These are phyloP conservation scores for Aureobasidium pullulans DNA, from an alignment of 2,329 filamentous ascomycete species.

Conservation along the genomic window DNA sequence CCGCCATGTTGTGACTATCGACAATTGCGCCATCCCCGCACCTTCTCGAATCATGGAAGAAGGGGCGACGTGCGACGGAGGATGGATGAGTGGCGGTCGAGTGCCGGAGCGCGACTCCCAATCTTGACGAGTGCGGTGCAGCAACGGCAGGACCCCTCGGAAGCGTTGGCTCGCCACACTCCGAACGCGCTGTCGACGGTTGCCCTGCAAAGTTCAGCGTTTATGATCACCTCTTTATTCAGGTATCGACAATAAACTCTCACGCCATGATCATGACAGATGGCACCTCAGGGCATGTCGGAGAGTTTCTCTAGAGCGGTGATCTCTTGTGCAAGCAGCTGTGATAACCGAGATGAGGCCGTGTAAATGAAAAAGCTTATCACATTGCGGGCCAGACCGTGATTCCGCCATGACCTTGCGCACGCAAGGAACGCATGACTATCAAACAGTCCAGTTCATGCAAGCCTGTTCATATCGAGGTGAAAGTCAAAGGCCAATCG, in stretches of 20 bases:
- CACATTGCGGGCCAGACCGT: conserved; percentile 1
- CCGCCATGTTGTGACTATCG: background rate
- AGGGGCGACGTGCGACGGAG: background rate
- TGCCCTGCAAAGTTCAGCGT: too few species aligned
- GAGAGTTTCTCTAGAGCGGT: background rate
- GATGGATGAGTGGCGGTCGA: background rate
- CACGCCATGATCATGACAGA: background rate
- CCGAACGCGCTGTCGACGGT: background rate
- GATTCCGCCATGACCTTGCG: background rate
- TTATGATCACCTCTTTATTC: too few species aligned
- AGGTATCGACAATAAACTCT: background rate
- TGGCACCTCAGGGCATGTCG: background rate
- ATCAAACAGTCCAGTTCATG: background rate
- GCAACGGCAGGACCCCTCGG: too few species aligned
- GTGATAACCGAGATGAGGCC: conserved; percentile 4
- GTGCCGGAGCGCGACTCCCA: background rate
- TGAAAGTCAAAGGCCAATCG: background rate
- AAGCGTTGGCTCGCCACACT: background rate
- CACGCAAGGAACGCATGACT: background rate
- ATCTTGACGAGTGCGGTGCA: too few species aligned
- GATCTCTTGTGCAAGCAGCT: background rate
- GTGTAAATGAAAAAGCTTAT: conserved; percentile 1
- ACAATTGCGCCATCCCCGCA: background rate
- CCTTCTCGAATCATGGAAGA: conserved; percentile 9
- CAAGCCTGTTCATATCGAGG: background rate